A percentile compares a stretch with the other conserved stretches of the same genome.
These are phyloP conservation scores for Colletotrichum lini DNA, from an alignment of 2,329 filamentous ascomycete species.

Conservation along the genomic window DNA sequence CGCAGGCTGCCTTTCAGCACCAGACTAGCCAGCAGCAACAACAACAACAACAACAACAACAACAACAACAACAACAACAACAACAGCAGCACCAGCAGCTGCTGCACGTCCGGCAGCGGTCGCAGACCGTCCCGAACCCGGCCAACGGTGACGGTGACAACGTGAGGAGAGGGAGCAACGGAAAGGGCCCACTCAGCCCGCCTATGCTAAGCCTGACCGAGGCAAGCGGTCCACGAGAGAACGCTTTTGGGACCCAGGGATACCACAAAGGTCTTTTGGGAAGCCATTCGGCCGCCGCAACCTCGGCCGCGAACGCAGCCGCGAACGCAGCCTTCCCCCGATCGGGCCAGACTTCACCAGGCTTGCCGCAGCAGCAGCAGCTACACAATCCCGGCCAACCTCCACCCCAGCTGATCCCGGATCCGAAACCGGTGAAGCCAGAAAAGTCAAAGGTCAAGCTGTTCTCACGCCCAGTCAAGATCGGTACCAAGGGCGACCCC, in stretches of 20 bases:
- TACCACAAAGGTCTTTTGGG: constrained; percentile 75
- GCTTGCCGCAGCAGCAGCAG: constrained; percentile 52
- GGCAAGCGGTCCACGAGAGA: constrained; percentile 73
- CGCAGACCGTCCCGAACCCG: constrained; percentile 78
- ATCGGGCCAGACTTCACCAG: constrained; percentile 69
- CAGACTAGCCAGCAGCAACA: constrained; percentile 55
- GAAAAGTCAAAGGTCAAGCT: constrained; percentile 86
- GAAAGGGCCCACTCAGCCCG: constrained; percentile 69
- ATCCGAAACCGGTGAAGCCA: constrained; percentile 69
- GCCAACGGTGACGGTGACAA: constrained; percentile 26
- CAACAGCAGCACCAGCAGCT: constrained; percentile 54
- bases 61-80: no score
- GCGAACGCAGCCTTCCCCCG: constrained; percentile 82
- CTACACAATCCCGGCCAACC: constrained; percentile 55
- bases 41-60: no score
- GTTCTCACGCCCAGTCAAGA: constrained; percentile 83
- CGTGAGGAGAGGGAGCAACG: constrained; percentile 59
- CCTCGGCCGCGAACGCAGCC: constrained; percentile 80
- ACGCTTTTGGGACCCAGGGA: constrained; percentile 63
- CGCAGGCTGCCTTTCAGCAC: constrained; percentile 80
- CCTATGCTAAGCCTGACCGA: constrained; percentile 76
- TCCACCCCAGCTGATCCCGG: constrained; percentile 57
- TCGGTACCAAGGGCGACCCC: constrained; percentile 77
- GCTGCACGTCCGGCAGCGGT: constrained; percentile 75
- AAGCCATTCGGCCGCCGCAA: constrained; percentile 74